Percentiles rank a stretch among this genome's conserved stretches.
Conservation (phyloP, 2,329 filamentous ascomycete species). For the Botrytis elliptica region DNA sequence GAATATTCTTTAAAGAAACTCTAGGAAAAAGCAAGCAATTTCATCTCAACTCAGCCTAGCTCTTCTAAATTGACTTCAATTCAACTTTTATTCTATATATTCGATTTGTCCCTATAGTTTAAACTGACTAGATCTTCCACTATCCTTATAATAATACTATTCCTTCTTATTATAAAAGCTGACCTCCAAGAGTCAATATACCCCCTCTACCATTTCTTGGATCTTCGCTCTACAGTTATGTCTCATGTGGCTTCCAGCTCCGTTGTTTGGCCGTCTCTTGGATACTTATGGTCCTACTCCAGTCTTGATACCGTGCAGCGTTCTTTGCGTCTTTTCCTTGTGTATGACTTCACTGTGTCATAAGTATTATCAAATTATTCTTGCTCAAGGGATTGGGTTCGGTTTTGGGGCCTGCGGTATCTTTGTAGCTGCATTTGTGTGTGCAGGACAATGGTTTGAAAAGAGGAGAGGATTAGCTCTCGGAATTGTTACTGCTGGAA, state of each 20-base stretch:
- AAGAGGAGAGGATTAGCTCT: conserved; percentile 47
- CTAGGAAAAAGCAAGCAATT: too few species aligned
- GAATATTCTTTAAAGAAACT: too few species aligned
- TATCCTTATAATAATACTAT: too few species aligned
- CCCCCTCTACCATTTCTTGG: conserved; percentile 15
- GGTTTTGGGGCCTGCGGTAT: conserved; percentile 46
- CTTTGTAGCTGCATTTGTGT: conserved; percentile 44
- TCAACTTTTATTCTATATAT: too few species aligned
- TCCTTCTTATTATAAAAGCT: too few species aligned
- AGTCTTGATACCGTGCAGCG: conserved; percentile 51
- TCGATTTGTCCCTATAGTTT: too few species aligned
- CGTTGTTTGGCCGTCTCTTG: conserved; percentile 59
- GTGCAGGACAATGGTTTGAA: conserved; percentile 49
- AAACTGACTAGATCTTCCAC: too few species aligned
- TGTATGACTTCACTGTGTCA: conserved; percentile 62
- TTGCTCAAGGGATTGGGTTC: conserved; percentile 47
- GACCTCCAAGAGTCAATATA: conserved; percentile 16
- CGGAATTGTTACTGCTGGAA: conserved; percentile 49
- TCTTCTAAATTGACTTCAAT: too few species aligned
- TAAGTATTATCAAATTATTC: conserved; percentile 53
- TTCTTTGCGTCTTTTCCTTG: conserved; percentile 58
- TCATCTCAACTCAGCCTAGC: too few species aligned
- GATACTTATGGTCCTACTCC: conserved; percentile 61
- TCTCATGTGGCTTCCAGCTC: conserved; percentile 44
- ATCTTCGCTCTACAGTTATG: conserved; percentile 19